Evolutionary conservation across 257 asterid species (phyloP).

Genomic region (Nyctanthes arbortristis): DNA sequence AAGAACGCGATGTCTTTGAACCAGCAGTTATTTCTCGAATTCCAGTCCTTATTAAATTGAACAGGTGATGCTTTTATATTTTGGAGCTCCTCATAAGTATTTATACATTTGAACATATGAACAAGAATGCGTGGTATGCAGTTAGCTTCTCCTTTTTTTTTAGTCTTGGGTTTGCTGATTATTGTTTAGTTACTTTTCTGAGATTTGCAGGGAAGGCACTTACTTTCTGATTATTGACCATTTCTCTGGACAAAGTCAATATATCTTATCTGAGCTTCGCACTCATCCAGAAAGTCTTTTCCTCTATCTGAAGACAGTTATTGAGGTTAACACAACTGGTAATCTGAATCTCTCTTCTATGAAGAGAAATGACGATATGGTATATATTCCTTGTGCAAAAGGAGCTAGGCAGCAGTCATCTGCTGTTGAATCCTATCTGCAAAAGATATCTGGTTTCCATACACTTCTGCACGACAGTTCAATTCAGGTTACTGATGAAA

Average conservation of each 20-base stretch:
- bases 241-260: constrained; percentile 52
- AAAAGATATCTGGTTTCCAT: constrained; percentile 48
- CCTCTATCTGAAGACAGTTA: constrained; percentile 79
- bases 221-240: constrained; percentile 63
- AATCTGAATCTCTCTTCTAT: constrained; percentile 60
- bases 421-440: constrained; percentile 62
- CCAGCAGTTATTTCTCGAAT: constrained; percentile 70
- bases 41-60: constrained; percentile 65
- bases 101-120: constrained; percentile 14
- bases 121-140: constrained; percentile 7
- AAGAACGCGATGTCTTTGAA: constrained; percentile 63
- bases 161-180: constrained; percentile 17
- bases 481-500: constrained; percentile 75
- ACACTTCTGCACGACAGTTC: constrained; percentile 60
- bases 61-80: constrained; percentile 56
- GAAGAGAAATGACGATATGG: constrained; percentile 34
- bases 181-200: constrained; percentile 4
- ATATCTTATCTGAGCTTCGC: constrained; percentile 63
- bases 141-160: constrained; percentile 24
- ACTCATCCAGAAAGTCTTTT: constrained; percentile 85
- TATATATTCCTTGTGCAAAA: constrained; percentile 40
- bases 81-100: constrained; percentile 9
- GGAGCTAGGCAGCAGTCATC: constrained; percentile 57
- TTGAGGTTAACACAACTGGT: constrained; percentile 80
- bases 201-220: constrained; percentile 71